These are phyloP conservation scores for Penicillium digitatum DNA, from an alignment of 2,329 filamentous ascomycete species.

Conservation along the genomic window DNA sequence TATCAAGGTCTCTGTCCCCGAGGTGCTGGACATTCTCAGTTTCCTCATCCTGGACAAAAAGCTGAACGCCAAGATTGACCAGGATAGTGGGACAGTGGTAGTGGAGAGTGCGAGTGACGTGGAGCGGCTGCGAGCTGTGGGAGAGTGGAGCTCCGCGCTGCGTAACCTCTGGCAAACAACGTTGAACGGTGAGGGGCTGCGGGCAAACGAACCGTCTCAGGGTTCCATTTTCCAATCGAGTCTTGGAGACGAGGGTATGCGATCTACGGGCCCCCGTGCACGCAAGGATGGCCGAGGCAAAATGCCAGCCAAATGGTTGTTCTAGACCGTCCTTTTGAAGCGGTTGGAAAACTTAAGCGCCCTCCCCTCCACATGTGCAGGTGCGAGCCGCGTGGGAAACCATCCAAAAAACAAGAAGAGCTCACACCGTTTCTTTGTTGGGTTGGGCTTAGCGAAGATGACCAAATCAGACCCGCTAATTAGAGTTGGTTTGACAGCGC, in stretches of 20 bases:
- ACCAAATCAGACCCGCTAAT: conserved; percentile 15
- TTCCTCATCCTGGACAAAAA: conserved; percentile 90
- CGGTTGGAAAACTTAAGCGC: neutral
- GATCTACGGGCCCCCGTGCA: conserved; percentile 18
- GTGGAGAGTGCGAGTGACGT: conserved; percentile 71
- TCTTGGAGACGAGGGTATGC: conserved; percentile 33
- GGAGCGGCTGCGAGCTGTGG: conserved; percentile 65
- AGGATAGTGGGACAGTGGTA: conserved; percentile 77
- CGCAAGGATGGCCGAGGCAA: conserved; percentile 20
- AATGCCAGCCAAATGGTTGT: neutral
- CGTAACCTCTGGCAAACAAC: conserved; percentile 65
- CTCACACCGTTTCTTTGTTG: conserved; percentile 22
- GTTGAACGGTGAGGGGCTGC: conserved; percentile 68
- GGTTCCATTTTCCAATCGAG: conserved; percentile 30
- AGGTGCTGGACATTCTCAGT: conserved; percentile 93
- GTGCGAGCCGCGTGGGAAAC: conserved; percentile 8
- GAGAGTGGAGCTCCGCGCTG: conserved; percentile 68
- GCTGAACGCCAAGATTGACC: conserved; percentile 82
- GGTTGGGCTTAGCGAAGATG: neutral
- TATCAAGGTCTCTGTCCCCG: conserved; percentile 76
- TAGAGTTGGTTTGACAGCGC: conserved; percentile 25
- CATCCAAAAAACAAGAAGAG: neutral
- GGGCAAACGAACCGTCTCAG: conserved; percentile 40
- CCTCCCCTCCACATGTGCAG: conserved; percentile 9
- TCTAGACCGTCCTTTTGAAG: neutral